Evolutionary conservation across 495 filamentous ascomycete species (phyloP).

Genomic region (Neurospora terricola): DNA sequence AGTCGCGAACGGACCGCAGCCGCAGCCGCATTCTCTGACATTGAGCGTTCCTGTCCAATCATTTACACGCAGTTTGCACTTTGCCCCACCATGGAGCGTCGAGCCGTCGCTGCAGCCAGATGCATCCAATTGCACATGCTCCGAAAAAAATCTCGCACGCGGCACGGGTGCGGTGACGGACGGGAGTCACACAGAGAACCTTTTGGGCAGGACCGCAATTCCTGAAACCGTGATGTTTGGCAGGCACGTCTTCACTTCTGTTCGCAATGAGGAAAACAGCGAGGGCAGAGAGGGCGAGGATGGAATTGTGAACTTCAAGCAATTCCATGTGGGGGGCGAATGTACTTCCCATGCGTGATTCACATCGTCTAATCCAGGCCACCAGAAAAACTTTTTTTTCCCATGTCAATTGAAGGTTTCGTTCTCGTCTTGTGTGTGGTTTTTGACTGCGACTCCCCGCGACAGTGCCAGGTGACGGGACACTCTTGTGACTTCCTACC

Average conservation of each 20-base stretch:
- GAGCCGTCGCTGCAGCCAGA: neutral
- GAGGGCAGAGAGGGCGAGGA: neutral
- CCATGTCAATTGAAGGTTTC: neutral
- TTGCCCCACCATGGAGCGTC: neutral
- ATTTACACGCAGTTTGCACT: neutral
- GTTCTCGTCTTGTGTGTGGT: neutral
- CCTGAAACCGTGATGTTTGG: neutral
- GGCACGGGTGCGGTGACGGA: neutral
- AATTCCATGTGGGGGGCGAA: neutral
- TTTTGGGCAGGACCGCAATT: neutral
- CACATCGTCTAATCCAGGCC: neutral
- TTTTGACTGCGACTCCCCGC: neutral
- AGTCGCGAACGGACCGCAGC: neutral
- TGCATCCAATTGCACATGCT: neutral
- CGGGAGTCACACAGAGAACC: neutral
- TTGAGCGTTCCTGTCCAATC: neutral
- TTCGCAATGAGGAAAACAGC: neutral
- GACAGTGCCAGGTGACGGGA: neutral
- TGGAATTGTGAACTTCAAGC: neutral
- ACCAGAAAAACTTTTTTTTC: neutral
- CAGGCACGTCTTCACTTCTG: neutral
- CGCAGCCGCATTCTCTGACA: neutral
- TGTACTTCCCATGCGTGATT: neutral
- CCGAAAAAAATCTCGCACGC: neutral
- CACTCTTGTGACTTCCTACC: neutral